Percentiles rank a stretch among this genome's conserved stretches.
Conservation (phyloP, 805 yeast species). For the Suhomyces faveliae region DNA sequence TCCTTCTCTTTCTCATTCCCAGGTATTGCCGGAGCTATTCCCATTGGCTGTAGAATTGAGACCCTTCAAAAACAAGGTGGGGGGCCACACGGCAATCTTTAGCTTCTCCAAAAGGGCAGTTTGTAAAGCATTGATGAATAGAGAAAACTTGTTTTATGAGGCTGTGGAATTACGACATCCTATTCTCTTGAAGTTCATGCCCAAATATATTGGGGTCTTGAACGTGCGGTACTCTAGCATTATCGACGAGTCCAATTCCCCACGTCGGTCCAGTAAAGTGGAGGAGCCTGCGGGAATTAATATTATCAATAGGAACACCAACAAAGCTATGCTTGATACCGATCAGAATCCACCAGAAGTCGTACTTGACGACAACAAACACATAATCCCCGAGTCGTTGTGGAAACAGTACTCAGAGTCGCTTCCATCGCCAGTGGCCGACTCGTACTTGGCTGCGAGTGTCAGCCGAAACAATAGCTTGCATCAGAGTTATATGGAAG, state of each 20-base stretch:
- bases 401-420: constrained; percentile 58
- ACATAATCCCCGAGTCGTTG: constrained; percentile 81
- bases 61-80: constrained; percentile 92
- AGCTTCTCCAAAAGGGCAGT: constrained; percentile 89
- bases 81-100: constrained; percentile 97
- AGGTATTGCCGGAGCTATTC: constrained; percentile 31
- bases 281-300: background rate
- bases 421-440: constrained; percentile 17
- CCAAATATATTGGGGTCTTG: constrained; percentile 88
- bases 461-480: constrained; percentile 6
- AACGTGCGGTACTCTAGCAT: constrained; percentile 78
- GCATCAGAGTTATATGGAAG: too few species aligned
- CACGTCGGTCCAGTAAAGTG: background rate
- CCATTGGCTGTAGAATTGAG: constrained; percentile 84
- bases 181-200: constrained; percentile 81
- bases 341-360: constrained; percentile 63
- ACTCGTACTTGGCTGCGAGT: constrained; percentile 8
- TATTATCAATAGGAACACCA: background rate
- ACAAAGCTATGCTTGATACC: background rate
- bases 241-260: constrained; percentile 27
- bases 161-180: constrained; percentile 76
- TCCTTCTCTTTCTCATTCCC: background rate
- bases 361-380: constrained; percentile 86
- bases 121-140: constrained; percentile 85
- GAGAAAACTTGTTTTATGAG: constrained; percentile 92